Percentiles rank a stretch among this genome's conserved stretches.
Conservation (phyloP, 805 yeast species). For the Scheffersomyces spartinae region DNA sequence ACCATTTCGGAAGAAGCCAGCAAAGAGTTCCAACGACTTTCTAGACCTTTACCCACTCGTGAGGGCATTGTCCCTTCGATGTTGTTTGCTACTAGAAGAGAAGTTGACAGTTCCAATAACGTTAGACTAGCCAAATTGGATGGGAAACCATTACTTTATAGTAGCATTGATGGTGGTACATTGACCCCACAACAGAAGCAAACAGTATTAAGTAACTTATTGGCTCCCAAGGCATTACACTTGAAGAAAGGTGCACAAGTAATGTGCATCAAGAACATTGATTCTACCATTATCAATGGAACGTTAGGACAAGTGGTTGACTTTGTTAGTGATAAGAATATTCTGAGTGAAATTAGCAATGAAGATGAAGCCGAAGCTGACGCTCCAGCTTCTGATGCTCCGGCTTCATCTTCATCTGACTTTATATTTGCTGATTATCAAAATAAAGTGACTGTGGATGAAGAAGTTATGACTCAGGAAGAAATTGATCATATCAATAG, state of each 20-base stretch:
- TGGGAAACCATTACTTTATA: conserved; percentile 31
- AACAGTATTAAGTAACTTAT: conserved; percentile 39
- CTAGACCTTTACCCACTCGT: conserved; percentile 36
- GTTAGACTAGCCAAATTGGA: conserved; percentile 34
- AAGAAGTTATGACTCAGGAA: conserved; percentile 7
- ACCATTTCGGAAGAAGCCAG: conserved; percentile 36
- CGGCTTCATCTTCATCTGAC: too few relatives aligned
- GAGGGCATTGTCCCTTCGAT: conserved; percentile 66
- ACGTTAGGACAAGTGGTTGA: conserved; percentile 60
- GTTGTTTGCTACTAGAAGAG: conserved; percentile 59
- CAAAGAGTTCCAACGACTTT: conserved; percentile 37
- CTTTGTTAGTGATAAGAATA: conserved; percentile 30
- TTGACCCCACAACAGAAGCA: conserved; percentile 31
- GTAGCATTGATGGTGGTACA: conserved; percentile 45
- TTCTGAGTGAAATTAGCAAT: conserved; percentile 1
- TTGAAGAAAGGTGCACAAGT: conserved; percentile 71
- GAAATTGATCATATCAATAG: conserved; percentile 27
- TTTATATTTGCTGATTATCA: too few relatives aligned
- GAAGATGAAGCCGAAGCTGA: conserved; percentile 3
- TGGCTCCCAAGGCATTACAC: conserved; percentile 47
- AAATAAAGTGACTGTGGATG: too few relatives aligned
- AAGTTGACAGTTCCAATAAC: conserved; percentile 58
- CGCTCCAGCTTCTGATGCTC: too few relatives aligned
- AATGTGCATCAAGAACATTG: conserved; percentile 71
- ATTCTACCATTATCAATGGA: conserved; percentile 65